Conservation (phyloP, 2,329 filamentous ascomycete species). For the Colletotrichum nymphaeae region DNA sequence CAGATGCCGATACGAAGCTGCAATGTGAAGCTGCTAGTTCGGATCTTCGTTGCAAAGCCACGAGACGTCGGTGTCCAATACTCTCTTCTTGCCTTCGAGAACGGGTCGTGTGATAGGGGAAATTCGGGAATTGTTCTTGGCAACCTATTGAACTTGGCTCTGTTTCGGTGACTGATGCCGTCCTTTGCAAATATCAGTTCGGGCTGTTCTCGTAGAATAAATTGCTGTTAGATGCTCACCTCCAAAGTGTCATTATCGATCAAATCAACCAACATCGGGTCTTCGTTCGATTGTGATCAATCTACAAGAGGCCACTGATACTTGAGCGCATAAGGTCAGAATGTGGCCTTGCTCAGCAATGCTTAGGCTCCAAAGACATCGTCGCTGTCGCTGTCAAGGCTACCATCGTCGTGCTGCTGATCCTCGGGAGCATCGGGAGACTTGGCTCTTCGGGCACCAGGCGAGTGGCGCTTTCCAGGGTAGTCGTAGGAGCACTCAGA, state of each 20-base stretch:
- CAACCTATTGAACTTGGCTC: neutral
- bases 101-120: neutral
- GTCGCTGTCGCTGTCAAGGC: neutral
- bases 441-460: neutral
- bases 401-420: neutral
- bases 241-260: neutral
- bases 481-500: constrained; percentile 34
- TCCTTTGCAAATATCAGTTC: neutral
- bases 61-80: neutral
- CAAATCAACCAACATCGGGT: neutral
- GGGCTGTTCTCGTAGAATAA: neutral
- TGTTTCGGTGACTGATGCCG: neutral
- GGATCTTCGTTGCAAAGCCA: neutral
- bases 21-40: neutral
- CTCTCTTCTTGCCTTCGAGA: neutral
- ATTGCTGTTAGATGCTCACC: neutral
- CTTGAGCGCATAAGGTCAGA: neutral
- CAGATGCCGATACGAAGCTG: neutral
- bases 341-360: no score
- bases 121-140: neutral
- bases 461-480: constrained; percentile 12
- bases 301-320: neutral
- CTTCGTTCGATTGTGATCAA: neutral
- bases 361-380: neutral
- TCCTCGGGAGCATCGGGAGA: neutral